Conservation (phyloP, 345 rosid genomes). For the Euphorbia lathyris region DNA sequence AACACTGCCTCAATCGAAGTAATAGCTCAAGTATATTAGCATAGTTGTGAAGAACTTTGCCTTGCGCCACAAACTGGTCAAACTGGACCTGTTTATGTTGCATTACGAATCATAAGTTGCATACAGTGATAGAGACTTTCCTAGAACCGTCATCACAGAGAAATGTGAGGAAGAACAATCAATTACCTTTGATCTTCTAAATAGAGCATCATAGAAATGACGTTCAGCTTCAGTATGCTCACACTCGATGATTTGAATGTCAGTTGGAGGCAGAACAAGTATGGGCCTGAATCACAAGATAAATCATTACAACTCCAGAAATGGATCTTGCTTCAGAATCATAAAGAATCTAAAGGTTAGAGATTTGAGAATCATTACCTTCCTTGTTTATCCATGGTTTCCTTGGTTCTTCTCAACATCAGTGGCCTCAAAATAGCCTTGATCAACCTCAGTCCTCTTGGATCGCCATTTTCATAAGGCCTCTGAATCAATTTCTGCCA, state of each 20-base stretch:
- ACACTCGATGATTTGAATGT: slow-evolving; percentile 50
- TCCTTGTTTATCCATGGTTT: slow-evolving; percentile 58
- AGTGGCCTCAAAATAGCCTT: slow-evolving; percentile 62
- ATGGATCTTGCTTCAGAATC: background rate
- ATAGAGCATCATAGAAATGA: slow-evolving; percentile 60
- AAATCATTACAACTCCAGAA: slow-evolving; percentile 3
- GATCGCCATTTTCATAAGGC: slow-evolving; percentile 71
- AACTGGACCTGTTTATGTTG: slow-evolving; percentile 51
- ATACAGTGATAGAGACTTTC: too few relatives aligned
- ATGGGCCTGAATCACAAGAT: slow-evolving; percentile 45
- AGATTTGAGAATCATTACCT: slow-evolving; percentile 30
- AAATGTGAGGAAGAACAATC: background rate
- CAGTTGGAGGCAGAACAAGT: slow-evolving; percentile 66
- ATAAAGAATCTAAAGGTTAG: background rate
- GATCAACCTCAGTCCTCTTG: slow-evolving; percentile 48
- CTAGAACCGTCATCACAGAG: background rate
- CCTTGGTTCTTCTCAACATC: slow-evolving; percentile 73
- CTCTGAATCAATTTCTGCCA: slow-evolving; percentile 63
- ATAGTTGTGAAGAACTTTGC: slow-evolving; percentile 67
- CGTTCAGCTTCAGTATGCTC: slow-evolving; percentile 60
- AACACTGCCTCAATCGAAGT: slow-evolving; percentile 69
- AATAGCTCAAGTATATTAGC: slow-evolving; percentile 64
- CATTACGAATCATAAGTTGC: slow-evolving; percentile 1
- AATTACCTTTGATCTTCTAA: slow-evolving; percentile 60
- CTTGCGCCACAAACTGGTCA: slow-evolving; percentile 69